Base-by-base conservation (phyloP, 495 filamentous ascomycete genomes). In the Penicillium manginii region DNA sequence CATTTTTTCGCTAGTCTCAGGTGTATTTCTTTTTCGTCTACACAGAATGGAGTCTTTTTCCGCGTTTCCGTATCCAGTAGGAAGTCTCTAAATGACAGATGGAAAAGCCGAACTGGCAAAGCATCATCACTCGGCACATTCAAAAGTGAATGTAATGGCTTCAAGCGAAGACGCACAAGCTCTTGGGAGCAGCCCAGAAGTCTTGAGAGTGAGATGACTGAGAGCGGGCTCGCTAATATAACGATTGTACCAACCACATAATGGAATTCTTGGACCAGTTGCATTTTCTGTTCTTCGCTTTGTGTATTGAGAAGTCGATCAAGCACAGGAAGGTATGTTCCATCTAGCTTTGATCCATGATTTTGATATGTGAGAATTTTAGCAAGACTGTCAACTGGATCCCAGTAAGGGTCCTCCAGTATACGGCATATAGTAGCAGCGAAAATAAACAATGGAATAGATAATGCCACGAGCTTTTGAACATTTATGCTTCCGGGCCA, bases 401-500 rank as follows among this genome's bases (percentile, higher is more conserved):
- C 35, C 59, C 53, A 65, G 18, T 59, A 39, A 18, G 23, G 12
- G 50, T 71, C 56, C 8, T 39, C 40, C 10, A 73, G 14, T 33
- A 67, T 51, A 5, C 68, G 65, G 59, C 60, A 73, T 3, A 68
- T 29, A 2, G 70, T 75, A 17, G 66, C 64, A 1, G 68, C 68
- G 47, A 58, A 65, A 52, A 75, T 75, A 42, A 74, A 74, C 4
- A 74, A 45, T 8, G 69, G 67, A 21, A 69, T 55, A 9, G 64
- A 21, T 47, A 61, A 62, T 26, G 14, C 19, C 0, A 61, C 55
- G 1, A 72, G 37, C 3, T 19, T 18, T 32, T 61, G 12, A 3
- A 60, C 49, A 8, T 23, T 52, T 2, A 23, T 45, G n/a, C 63
- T 31, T n/a, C 69, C 66, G 0, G 80, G 81, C 81, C 79, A 84